Evolutionary conservation across 495 filamentous ascomycete genomes (phyloP), one percentile per base, ranked within the genome.

Genomic region (Jackrogersella minutella): DNA sequence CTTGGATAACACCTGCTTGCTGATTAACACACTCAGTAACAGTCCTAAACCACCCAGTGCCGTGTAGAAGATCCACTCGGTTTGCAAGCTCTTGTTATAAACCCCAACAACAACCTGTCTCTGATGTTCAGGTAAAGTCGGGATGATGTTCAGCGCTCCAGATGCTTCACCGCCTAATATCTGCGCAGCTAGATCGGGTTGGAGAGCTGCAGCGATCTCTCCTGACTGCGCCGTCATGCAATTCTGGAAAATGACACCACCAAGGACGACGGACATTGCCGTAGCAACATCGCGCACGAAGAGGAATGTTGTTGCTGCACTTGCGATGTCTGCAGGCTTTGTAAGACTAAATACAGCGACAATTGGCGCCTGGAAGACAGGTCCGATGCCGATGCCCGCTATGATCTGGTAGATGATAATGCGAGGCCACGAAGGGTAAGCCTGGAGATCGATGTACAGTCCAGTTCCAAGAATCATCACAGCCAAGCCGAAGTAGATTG

Each of bases 331-430:
- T 3, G 78, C 73, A 14, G 84, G 83, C 0, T 79, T 74, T 37
- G 90, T 84, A 37, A 82, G 82, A n/a, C 86, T 84, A 63, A 95
- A 92, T 0, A 96, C 78, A 0, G 93, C 91, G 40, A 96, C 89
- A 31, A 96, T 83, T 0, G 93, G 92, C 0, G 89, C 79, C 70
- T 92, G 88, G 71, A 93, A 91, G 60, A 88, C 83, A 3, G 87
- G 85, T 0, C 88, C 90, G 14, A 86, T 79, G 10, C 90, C 90
- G 24, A 86, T 75, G 16, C 90, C 92, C 4, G 85, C 82, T 22
- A 93, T 70, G 47, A 92, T 81, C 66, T 91, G 88, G 71, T 78
- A 88, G 2, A 79, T 31, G 39, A 90, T 80, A 28, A 92, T 77
- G 72, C 89, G 87, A 14, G 80, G 70, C 86, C 86, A 88, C 64